Evolutionary conservation across 208 protist species (phyloP).

Genomic region (Leishmania tarentolae): DNA sequence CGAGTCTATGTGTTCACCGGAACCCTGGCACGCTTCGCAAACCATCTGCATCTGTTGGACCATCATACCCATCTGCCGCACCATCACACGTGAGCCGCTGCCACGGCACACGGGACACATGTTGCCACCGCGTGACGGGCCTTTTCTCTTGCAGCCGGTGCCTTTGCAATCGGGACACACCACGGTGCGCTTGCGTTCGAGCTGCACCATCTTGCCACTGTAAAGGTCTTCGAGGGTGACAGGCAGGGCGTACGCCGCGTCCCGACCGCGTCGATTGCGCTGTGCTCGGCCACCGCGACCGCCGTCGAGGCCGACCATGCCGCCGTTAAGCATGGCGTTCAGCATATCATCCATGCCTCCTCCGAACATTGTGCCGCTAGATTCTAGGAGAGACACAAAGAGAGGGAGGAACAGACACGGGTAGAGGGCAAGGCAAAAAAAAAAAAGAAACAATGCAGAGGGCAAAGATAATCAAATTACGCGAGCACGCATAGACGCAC

Average conservation of each 20-base stretch:
- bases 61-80: slow-evolving; percentile 96
- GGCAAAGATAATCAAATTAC: not conserved
- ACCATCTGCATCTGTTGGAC: slow-evolving; percentile 90
- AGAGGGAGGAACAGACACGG: not conserved
- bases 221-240: slow-evolving; percentile 83
- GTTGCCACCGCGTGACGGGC: not conserved
- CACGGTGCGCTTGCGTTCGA: slow-evolving; percentile 42
- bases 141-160: slow-evolving; percentile 46
- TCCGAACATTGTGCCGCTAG: slow-evolving; percentile 38
- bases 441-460: not conserved
- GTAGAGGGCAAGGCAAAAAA: slow-evolving; percentile 2
- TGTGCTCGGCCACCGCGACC: slow-evolving; percentile 14
- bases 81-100: slow-evolving; percentile 78
- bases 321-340: slow-evolving; percentile 70
- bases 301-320: slow-evolving; percentile 8
- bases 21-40: slow-evolving; percentile 93
- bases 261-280: slow-evolving; percentile 27
- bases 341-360: slow-evolving; percentile 69
- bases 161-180: slow-evolving; percentile 75
- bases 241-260: slow-evolving; percentile 40
- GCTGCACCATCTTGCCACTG: slow-evolving; percentile 64
- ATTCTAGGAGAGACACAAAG: not conserved
- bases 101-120: slow-evolving; percentile 92
- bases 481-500: not conserved
- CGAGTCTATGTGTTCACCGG: slow-evolving; percentile 77